A percentile compares a stretch with the other conserved stretches of the same genome.
phyloP scores from a whole-genome alignment of 225 moss, liverwort and hornwort species.

The Physcomitrium patens region DNA sequence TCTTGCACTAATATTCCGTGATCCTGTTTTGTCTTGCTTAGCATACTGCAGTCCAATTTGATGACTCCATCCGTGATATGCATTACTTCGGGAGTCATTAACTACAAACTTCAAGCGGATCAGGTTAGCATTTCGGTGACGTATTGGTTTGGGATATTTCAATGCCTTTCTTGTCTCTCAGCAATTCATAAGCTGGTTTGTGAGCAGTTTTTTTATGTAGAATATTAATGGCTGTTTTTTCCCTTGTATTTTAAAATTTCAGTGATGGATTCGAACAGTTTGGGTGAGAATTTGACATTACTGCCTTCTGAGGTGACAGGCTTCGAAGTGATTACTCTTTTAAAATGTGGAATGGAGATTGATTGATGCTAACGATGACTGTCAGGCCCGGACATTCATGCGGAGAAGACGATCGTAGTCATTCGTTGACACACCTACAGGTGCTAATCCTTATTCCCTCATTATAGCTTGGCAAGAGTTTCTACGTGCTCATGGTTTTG shows the following conservation, averaged over 20 bases:
- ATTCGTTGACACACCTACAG: no score
- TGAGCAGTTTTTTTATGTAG: background rate
- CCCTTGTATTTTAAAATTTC: slow-evolving; percentile 31
- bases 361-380: slow-evolving; percentile 18
- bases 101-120: background rate
- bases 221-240: background rate
- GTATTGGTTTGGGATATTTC: background rate
- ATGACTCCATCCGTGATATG: slow-evolving; percentile 5
- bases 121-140: slow-evolving; percentile 2
- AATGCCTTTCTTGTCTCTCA: background rate
- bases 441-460: no score
- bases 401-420: no score
- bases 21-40: background rate
- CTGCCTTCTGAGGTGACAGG: slow-evolving; percentile 34
- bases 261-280: slow-evolving; percentile 22
- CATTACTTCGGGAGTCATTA: background rate
- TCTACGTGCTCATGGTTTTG: no score
- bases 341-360: slow-evolving; percentile 21
- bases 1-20: no score
- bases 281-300: slow-evolving; percentile 14
- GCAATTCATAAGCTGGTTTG: background rate
- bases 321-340: slow-evolving; percentile 6
- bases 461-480: no score
- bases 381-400: background rate
- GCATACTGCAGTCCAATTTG: slow-evolving; percentile 16